Percentiles rank a stretch among this genome's conserved stretches.
Evolutionary conservation across 164 flowering plant genomes (phyloP).

Genomic region (Aristolochia californica): DNA sequence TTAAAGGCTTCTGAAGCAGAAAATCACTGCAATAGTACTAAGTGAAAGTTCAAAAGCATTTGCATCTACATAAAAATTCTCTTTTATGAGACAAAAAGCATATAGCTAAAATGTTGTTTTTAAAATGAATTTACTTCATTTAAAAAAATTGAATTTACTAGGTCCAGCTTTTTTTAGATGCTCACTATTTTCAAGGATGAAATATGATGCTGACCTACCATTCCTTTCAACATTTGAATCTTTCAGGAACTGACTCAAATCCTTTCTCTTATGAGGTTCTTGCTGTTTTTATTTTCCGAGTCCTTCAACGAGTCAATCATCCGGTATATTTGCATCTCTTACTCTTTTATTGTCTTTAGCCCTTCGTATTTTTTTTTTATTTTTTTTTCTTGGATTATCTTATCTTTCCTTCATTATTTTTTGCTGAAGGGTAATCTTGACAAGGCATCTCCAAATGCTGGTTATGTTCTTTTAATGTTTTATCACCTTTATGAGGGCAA

Average conservation of each 20-base stretch:
- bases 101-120: too few relatives aligned
- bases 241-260: slow-evolving; percentile 80
- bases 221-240: background rate
- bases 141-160: too few relatives aligned
- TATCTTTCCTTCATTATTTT: background rate
- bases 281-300: slow-evolving; percentile 87
- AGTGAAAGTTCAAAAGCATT: too few relatives aligned
- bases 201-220: too few relatives aligned
- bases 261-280: slow-evolving; percentile 91
- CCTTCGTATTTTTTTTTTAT: background rate
- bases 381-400: background rate
- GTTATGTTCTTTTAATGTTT: slow-evolving; percentile 91
- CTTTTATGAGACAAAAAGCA: too few relatives aligned
- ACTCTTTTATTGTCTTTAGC: background rate
- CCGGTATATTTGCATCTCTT: slow-evolving; percentile 40
- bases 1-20: too few relatives aligned
- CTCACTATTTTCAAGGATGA: too few relatives aligned
- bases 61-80: too few relatives aligned
- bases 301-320: slow-evolving; percentile 84
- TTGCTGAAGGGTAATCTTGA: slow-evolving; percentile 77
- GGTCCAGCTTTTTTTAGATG: too few relatives aligned
- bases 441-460: slow-evolving; percentile 82
- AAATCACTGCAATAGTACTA: too few relatives aligned
- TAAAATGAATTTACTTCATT: too few relatives aligned
- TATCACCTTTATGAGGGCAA: slow-evolving; percentile 93